Evolutionary conservation across 495 filamentous ascomycete species (phyloP).

Genomic region (Darksidea phi): DNA sequence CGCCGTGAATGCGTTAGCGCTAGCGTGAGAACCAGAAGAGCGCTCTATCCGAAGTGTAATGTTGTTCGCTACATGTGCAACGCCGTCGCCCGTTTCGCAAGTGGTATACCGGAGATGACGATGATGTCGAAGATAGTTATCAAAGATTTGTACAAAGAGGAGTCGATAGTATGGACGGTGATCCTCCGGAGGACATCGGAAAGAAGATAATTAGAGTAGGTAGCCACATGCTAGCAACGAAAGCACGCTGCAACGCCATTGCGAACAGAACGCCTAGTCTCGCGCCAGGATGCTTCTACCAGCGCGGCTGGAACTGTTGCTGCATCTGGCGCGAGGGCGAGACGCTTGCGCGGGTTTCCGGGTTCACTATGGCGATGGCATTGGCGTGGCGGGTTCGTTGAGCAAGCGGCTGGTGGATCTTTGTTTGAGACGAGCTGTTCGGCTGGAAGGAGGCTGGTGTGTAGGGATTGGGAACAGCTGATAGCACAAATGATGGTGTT

Average conservation of each 20-base stretch:
- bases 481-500: slow-evolving; percentile 76
- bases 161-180: slow-evolving; percentile 35
- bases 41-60: slow-evolving; percentile 36
- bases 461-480: slow-evolving; percentile 70
- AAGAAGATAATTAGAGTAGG: slow-evolving; percentile 29
- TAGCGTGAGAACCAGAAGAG: slow-evolving; percentile 31
- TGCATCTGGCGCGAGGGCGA: slow-evolving; percentile 80
- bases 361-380: slow-evolving; percentile 98
- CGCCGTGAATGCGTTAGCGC: slow-evolving; percentile 36
- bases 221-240: slow-evolving; percentile 42
- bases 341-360: slow-evolving; percentile 85
- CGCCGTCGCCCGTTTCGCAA: slow-evolving; percentile 35
- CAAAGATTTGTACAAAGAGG: slow-evolving; percentile 38
- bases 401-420: slow-evolving; percentile 82
- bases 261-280: slow-evolving; percentile 29
- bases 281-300: slow-evolving; percentile 49
- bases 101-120: slow-evolving; percentile 38
- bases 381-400: slow-evolving; percentile 73
- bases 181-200: slow-evolving; percentile 37
- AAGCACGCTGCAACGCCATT: slow-evolving; percentile 36
- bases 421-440: slow-evolving; percentile 58
- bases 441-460: slow-evolving; percentile 57
- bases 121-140: slow-evolving; percentile 32
- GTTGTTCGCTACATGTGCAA: slow-evolving; percentile 37
- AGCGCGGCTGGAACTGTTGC: slow-evolving; percentile 59